These are phyloP conservation scores for Auriscalpium orientale DNA, from an alignment of 768 basidiomycete species.

Conservation along the genomic window DNA sequence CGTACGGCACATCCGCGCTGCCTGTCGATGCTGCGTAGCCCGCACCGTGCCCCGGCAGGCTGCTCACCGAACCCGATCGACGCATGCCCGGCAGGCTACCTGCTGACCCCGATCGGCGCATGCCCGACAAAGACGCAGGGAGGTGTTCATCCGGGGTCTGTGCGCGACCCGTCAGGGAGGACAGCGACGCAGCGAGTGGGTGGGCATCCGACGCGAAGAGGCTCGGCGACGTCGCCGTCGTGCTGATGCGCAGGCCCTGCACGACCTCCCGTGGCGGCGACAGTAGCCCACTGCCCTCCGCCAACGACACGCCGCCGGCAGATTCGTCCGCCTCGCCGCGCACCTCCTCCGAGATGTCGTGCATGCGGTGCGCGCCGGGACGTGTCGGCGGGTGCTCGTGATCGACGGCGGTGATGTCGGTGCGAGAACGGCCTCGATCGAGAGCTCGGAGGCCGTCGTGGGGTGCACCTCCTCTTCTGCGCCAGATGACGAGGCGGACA, in stretches of 20 bases:
- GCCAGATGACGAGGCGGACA: neutral
- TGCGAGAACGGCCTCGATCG: constrained; percentile 50
- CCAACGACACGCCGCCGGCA: neutral
- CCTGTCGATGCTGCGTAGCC: constrained; percentile 10
- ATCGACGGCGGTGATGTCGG: constrained; percentile 18
- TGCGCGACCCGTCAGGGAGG: constrained; percentile 14
- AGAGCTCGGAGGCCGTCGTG: constrained; percentile 8
- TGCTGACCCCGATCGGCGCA: neutral
- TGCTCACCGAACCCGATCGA: neutral
- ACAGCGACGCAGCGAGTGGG: constrained; percentile 14
- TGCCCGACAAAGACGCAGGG: neutral
- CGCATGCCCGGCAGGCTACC: constrained; percentile 2
- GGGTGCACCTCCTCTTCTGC: neutral
- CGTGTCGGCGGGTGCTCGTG: constrained; percentile 22
- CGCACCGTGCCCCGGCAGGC: constrained; percentile 4
- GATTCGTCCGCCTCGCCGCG: constrained; percentile 6
- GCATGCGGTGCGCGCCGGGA: constrained; percentile 31
- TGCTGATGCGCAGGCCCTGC: constrained; percentile 52
- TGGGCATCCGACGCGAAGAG: constrained; percentile 9
- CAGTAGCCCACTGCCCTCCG: neutral
- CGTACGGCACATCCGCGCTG: constrained; percentile 29
- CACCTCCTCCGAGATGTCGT: constrained; percentile 18
- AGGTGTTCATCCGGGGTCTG: neutral
- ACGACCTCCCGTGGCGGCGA: constrained; percentile 21
- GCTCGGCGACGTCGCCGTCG: constrained; percentile 26